A percentile compares a stretch with the other conserved stretches of the same genome.
Evolutionary conservation across 345 rosid species (phyloP).

Genomic region (Corchorus olitorius): DNA sequence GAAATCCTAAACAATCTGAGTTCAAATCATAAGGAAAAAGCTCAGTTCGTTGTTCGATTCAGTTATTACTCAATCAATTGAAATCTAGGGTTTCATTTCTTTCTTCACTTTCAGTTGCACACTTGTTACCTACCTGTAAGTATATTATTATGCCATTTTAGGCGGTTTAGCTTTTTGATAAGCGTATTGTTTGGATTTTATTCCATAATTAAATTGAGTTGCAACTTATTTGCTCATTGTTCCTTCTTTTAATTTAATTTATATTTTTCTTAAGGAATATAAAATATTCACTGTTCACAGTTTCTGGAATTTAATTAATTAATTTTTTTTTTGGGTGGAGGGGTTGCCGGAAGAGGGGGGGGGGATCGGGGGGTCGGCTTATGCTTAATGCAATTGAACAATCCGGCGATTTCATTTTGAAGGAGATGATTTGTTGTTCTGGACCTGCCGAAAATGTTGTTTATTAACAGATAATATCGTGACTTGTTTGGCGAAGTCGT

Average conservation of each 20-base stretch:
- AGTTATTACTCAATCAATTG: background rate
- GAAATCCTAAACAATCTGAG: background rate
- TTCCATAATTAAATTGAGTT: background rate
- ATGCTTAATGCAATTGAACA: background rate
- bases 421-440: too few species aligned
- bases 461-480: background rate
- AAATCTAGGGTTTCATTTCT: background rate
- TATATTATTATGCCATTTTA: background rate
- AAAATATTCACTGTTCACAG: background rate
- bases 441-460: background rate
- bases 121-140: background rate
- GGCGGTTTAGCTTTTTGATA: background rate
- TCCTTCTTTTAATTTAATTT: background rate
- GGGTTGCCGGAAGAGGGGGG: too few species aligned
- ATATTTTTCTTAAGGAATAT: background rate
- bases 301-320: background rate
- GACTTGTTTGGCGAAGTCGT: too few species aligned
- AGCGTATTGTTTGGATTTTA: background rate
- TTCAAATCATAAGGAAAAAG: background rate
- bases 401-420: background rate
- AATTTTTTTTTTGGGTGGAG: too few species aligned
- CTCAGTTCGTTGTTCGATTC: constrained; percentile 6
- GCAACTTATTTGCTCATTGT: background rate
- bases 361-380: background rate
- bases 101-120: background rate